Evolutionary conservation across 2,329 filamentous ascomycete species (phyloP).

Genomic region (Talaromyces sp.): DNA sequence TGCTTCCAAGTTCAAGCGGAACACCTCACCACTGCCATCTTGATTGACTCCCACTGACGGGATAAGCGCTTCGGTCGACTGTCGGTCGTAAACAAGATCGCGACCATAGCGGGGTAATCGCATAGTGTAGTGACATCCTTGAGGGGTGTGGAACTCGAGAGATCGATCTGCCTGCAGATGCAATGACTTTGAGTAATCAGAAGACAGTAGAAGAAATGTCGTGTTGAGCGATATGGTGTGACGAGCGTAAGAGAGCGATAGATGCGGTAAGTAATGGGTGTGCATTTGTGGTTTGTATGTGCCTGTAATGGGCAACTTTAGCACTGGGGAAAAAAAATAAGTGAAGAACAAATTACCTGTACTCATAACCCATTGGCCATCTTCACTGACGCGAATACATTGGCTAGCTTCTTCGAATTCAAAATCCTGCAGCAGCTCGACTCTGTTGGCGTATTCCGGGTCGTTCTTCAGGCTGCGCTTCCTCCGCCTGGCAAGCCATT

Average conservation of each 20-base stretch:
- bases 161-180: conserved; percentile 89
- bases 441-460: conserved; percentile 83
- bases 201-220: conserved; percentile 80
- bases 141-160: conserved; percentile 87
- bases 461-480: conserved; percentile 92
- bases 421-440: conserved; percentile 95
- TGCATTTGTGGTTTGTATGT: conserved; percentile 81
- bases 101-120: conserved; percentile 88
- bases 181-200: conserved; percentile 88
- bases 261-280: conserved; percentile 87
- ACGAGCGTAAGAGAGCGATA: conserved; percentile 87
- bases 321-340: neutral
- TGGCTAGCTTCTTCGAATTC: conserved; percentile 94
- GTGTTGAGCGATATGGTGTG: conserved; percentile 91
- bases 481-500: conserved; percentile 87
- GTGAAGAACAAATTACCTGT: conserved; percentile 53
- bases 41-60: conserved; percentile 81
- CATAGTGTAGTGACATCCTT: conserved; percentile 82
- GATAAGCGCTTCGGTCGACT: conserved; percentile 77
- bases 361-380: conserved; percentile 96
- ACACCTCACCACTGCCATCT: conserved; percentile 86
- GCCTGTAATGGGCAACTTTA: conserved; percentile 32
- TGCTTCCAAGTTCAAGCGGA: conserved; percentile 82
- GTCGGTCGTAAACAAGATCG: conserved; percentile 77
- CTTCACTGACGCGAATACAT: conserved; percentile 84